Evolutionary conservation across 2,329 filamentous ascomycete species (phyloP).

Genomic region (Coleophoma crateriformis): DNA sequence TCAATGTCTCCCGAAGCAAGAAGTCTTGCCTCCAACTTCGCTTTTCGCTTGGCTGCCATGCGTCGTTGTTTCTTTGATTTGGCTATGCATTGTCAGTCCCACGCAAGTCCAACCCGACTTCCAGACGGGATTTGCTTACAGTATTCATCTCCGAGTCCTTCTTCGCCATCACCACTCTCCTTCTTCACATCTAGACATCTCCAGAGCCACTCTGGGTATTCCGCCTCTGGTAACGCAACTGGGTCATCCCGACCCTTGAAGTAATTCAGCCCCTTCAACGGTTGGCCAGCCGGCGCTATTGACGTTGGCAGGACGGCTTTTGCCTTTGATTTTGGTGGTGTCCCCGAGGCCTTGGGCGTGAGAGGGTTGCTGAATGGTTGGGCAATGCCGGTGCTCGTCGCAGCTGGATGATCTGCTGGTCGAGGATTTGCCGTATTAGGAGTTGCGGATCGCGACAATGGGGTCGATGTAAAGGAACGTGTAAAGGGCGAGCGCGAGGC

Average conservation of each 20-base stretch:
- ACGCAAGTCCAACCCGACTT: neutral
- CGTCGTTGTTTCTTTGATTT: slow-evolving; percentile 81
- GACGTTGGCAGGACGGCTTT: slow-evolving; percentile 13
- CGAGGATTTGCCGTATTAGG: neutral
- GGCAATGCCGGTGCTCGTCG: slow-evolving; percentile 20
- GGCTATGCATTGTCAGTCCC: slow-evolving; percentile 37
- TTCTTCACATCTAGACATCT: slow-evolving; percentile 55
- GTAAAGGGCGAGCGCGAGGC: slow-evolving; percentile 20
- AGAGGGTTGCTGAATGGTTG: slow-evolving; percentile 28
- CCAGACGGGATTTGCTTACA: slow-evolving; percentile 49
- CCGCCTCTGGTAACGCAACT: slow-evolving; percentile 65
- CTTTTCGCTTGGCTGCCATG: slow-evolving; percentile 61
- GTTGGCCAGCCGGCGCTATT: slow-evolving; percentile 52
- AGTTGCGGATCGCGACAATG: slow-evolving; percentile 9
- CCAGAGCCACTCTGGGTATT: slow-evolving; percentile 82
- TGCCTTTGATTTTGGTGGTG: slow-evolving; percentile 6
- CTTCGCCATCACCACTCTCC: slow-evolving; percentile 44
- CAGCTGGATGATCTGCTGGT: slow-evolving; percentile 8
- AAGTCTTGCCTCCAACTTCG: slow-evolving; percentile 50
- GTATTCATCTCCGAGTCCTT: slow-evolving; percentile 66
- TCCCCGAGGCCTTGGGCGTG: slow-evolving; percentile 12
- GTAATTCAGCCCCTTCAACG: slow-evolving; percentile 71
- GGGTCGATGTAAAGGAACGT: slow-evolving; percentile 4
- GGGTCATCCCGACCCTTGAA: slow-evolving; percentile 69
- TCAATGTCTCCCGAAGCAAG: slow-evolving; percentile 61